Percentiles rank a stretch among this genome's conserved stretches.
Conservation (phyloP, 129 eudicot species). For the Artemisia annua region DNA sequence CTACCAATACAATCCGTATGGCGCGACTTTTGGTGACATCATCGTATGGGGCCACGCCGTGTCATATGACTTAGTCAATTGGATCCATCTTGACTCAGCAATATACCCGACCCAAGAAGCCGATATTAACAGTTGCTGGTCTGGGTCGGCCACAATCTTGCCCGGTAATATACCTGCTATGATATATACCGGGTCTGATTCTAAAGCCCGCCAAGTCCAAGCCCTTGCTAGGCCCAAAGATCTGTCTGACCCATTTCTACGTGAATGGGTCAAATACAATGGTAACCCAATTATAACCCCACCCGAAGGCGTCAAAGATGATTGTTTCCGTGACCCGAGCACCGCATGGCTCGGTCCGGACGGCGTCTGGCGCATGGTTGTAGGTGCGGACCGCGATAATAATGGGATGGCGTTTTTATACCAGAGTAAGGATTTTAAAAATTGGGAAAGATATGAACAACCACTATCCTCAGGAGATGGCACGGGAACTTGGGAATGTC, state of each 20-base stretch:
- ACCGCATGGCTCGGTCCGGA: conserved; percentile 44
- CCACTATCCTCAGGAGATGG: conserved; percentile 28
- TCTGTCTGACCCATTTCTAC: conserved; percentile 36
- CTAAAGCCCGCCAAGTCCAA: conserved; percentile 38
- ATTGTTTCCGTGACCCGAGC: conserved; percentile 44
- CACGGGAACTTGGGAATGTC: conserved; percentile 49
- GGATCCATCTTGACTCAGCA: conserved; percentile 48
- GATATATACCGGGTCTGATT: conserved; percentile 42
- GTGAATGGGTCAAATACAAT: conserved; percentile 37
- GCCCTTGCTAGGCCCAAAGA: conserved; percentile 41
- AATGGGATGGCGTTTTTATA: conserved; percentile 41
- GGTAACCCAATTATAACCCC: conserved; percentile 39
- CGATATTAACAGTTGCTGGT: conserved; percentile 38
- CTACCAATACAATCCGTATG: conserved; percentile 41
- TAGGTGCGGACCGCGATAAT: conserved; percentile 32
- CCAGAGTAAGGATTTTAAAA: conserved; percentile 34
- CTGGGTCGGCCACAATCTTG: conserved; percentile 44
- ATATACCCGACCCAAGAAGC: conserved; percentile 42
- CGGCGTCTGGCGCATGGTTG: conserved; percentile 34
- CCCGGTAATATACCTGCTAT: conserved; percentile 37
- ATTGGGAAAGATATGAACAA: conserved; percentile 24
- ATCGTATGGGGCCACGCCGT: conserved; percentile 43
- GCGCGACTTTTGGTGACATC: conserved; percentile 26
- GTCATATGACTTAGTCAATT: conserved; percentile 39
- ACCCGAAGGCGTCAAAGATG: conserved; percentile 41